Conservation (phyloP, 371 early-diverging fungal species). For the Haplosporangium sp. region DNA sequence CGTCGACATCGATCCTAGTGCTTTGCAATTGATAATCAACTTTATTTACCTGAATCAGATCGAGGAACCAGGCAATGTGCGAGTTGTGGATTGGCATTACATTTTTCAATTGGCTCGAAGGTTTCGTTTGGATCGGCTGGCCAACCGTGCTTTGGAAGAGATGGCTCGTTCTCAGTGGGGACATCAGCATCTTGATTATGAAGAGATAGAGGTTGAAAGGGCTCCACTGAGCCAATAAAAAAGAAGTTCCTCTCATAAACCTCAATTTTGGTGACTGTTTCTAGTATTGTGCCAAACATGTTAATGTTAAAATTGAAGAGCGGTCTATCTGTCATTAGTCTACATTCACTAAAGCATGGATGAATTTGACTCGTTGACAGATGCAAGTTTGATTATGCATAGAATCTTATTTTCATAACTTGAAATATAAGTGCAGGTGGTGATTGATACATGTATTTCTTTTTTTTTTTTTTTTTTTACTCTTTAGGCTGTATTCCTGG, state of each 20-base stretch:
- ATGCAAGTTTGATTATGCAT: slow-evolving; percentile 10
- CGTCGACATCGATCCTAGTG: slow-evolving; percentile 4
- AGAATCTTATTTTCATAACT: too few species aligned
- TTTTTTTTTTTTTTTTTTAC: too few species aligned
- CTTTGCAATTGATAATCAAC: slow-evolving; percentile 24
- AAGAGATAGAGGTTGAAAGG: not conserved
- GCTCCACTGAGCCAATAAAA: not conserved
- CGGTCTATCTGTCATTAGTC: too few species aligned
- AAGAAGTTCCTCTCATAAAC: not conserved
- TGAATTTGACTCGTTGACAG: slow-evolving; percentile 53
- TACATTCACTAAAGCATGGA: slow-evolving; percentile 23
- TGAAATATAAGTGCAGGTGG: too few species aligned
- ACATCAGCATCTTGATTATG: slow-evolving; percentile 22
- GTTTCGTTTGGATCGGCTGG: slow-evolving; percentile 4
- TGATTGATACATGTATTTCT: too few species aligned
- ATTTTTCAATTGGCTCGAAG: slow-evolving; percentile 19
- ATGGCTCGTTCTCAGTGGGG: slow-evolving; percentile 21
- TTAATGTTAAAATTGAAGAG: too few species aligned
- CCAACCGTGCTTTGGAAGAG: not conserved
- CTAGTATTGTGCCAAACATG: too few species aligned
- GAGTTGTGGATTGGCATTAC: slow-evolving; percentile 16
- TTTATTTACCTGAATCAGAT: slow-evolving; percentile 21
- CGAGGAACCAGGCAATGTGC: slow-evolving; percentile 21
- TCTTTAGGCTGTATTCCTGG: slow-evolving; percentile 42
- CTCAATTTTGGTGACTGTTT: not conserved